Evolutionary conservation across 345 rosid genomes (phyloP).

Genomic region (Turritis glabra): DNA sequence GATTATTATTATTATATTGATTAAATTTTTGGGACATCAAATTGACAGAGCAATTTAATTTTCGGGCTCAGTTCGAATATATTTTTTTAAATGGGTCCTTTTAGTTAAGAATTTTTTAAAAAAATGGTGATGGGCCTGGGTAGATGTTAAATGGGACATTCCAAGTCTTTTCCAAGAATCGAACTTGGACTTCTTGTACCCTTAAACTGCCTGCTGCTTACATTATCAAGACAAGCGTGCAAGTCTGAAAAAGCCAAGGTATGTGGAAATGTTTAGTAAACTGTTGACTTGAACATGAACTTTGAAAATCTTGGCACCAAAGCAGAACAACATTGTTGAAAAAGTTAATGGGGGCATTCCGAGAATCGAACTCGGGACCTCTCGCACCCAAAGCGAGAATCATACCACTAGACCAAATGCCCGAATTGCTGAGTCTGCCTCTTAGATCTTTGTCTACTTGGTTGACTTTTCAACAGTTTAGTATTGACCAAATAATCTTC

Average conservation of each 20-base stretch:
- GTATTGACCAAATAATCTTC: not conserved
- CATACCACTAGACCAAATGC: not conserved
- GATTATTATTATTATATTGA: too few species aligned
- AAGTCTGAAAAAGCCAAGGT: not conserved
- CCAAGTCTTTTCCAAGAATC: too few species aligned
- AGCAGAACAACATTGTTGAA: not conserved
- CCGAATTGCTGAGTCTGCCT: not conserved
- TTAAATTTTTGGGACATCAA: too few species aligned
- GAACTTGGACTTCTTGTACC: not conserved
- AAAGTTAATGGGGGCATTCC: constrained; percentile 17
- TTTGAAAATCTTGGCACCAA: not conserved
- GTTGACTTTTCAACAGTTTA: not conserved
- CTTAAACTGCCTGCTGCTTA: not conserved
- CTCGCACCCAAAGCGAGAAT: constrained; percentile 30
- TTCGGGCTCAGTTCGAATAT: too few species aligned
- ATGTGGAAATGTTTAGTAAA: not conserved
- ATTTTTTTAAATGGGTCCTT: too few species aligned
- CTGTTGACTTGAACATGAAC: not conserved
- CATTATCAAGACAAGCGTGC: not conserved
- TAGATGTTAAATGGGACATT: too few species aligned
- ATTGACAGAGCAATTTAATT: too few species aligned
- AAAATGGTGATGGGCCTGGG: too few species aligned
- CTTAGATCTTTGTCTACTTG: not conserved
- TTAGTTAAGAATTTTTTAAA: too few species aligned
- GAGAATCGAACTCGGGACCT: constrained; percentile 38